Base-by-base conservation (phyloP, 1,139 yeast genomes). In the Debaryomyces singareniensis region DNA sequence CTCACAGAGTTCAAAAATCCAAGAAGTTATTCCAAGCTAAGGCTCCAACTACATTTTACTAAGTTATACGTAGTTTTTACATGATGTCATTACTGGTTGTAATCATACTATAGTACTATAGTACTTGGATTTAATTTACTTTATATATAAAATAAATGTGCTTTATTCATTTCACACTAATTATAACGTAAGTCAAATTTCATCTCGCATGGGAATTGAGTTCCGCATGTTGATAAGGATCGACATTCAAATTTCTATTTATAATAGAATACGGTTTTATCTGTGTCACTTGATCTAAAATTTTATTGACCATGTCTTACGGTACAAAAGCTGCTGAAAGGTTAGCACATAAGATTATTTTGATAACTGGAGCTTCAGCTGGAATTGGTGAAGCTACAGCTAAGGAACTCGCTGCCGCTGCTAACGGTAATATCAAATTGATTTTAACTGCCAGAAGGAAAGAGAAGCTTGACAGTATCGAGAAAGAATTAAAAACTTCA, bases 31-130 rank as follows among this genome's bases (percentile, higher is more conserved):
- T 75, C 78, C 76, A 89, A 68, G 74, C 86, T 73, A 80, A 81
- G 74, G 82, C 94, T 72, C 97, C 97, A 69, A 67, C 95, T 61
- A 91, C 98, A 65, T 89, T 80, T 83, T 86, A 87, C 84, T 87
- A 85, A 55, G 48, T 44, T 32, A 29, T 27, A 25, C 27, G 31
- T 29, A 32, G 20, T 24, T 26, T 29, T 28, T 29, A 25, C 16
- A 27, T 26, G 33, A 28, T 25, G 31, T 32, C 28, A 29, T 31
- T 38, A 29, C 31, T 36, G 42, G 35, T 37, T 39, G 39, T 39
- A 39, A 36, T 38, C 40, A 36, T 38, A 41, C 34, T 35, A 25
- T 33, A 37, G 36, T 31, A 36, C 31, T 31, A 31, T 36, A 32
- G 33, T 29, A 30, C 26, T 37, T 37, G 36, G 42, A 34, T 25